phyloP scores from a whole-genome alignment of 768 basidiomycete species.

The Leccinum imitatum region DNA sequence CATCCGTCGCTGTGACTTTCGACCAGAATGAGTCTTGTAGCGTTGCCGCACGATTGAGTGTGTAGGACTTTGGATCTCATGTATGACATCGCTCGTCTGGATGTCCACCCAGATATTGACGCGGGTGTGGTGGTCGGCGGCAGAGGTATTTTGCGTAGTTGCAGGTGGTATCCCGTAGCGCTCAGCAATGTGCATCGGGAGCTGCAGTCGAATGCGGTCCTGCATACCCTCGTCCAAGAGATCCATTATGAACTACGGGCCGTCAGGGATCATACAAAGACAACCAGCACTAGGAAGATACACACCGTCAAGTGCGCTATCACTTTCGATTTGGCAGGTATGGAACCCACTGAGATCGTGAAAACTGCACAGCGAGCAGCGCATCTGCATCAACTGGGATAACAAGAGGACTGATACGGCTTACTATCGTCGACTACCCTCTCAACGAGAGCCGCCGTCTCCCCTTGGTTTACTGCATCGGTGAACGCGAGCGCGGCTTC shows the following conservation, averaged over 20 bases:
- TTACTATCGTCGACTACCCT: constrained; percentile 52
- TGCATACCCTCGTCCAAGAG: constrained; percentile 48
- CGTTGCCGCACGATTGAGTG: constrained; percentile 38
- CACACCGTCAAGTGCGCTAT: constrained; percentile 44
- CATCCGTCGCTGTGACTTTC: constrained; percentile 40
- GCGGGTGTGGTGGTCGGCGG: constrained; percentile 33
- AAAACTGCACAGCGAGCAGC: constrained; percentile 40
- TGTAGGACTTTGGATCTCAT: constrained; percentile 42
- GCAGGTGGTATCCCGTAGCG: constrained; percentile 52
- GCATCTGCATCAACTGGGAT: neutral
- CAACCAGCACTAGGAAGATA: neutral
- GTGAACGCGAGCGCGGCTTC: constrained; percentile 42
- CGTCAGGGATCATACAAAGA: neutral
- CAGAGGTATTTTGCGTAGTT: constrained; percentile 33
- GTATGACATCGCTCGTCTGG: constrained; percentile 48
- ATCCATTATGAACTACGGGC: constrained; percentile 48
- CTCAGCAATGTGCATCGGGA: constrained; percentile 49
- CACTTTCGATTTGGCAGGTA: constrained; percentile 43
- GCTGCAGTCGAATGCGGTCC: constrained; percentile 52
- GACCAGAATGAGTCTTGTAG: constrained; percentile 36
- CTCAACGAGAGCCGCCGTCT: constrained; percentile 45
- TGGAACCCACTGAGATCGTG: constrained; percentile 55
- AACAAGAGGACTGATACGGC: constrained; percentile 12
- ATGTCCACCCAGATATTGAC: constrained; percentile 45
- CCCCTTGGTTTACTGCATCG: constrained; percentile 40